phyloP scores from a whole-genome alignment of 164 flowering plant species.

The Protea cynaroides region DNA sequence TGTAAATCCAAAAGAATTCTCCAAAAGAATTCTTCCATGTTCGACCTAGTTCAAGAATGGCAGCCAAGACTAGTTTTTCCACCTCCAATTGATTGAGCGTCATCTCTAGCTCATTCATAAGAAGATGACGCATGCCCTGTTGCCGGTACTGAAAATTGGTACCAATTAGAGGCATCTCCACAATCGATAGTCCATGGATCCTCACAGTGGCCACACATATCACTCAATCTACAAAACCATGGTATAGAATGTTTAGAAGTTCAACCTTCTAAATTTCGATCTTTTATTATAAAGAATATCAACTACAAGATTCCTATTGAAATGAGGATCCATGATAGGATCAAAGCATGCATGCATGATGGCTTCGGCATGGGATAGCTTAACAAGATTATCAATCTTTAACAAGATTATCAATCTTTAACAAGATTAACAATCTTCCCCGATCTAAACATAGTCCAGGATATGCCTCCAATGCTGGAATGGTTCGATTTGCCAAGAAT shows the following conservation, averaged over 20 bases:
- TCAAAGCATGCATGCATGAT: too few relatives aligned
- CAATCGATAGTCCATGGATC: conserved; percentile 22
- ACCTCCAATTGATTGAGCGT: conserved; percentile 14
- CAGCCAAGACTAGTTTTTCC: conserved; percentile 23
- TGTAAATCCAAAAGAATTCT: neutral
- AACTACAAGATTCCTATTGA: too few relatives aligned
- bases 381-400: too few relatives aligned
- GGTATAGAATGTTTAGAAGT: conserved; percentile 31
- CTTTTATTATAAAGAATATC: too few relatives aligned
- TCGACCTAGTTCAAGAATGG: neutral
- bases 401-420: too few relatives aligned
- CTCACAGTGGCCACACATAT: conserved; percentile 28
- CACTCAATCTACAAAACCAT: conserved; percentile 21
- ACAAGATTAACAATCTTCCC: too few relatives aligned
- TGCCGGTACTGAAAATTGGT: conserved; percentile 22
- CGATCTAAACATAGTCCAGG: too few relatives aligned
- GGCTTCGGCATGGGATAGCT: too few relatives aligned
- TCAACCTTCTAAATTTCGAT: conserved; percentile 23
- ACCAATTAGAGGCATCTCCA: conserved; percentile 27
- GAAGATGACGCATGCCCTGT: conserved; percentile 25
- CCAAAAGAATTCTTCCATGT: too few relatives aligned
- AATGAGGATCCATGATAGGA: too few relatives aligned
- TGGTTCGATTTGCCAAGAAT: too few relatives aligned
- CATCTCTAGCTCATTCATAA: conserved; percentile 24
- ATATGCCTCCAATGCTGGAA: too few relatives aligned